A percentile compares a stretch with the other conserved stretches of the same genome.
Conservation (phyloP, 1,284 basidiomycete genomes). For the Apiotrichum brassicae region DNA sequence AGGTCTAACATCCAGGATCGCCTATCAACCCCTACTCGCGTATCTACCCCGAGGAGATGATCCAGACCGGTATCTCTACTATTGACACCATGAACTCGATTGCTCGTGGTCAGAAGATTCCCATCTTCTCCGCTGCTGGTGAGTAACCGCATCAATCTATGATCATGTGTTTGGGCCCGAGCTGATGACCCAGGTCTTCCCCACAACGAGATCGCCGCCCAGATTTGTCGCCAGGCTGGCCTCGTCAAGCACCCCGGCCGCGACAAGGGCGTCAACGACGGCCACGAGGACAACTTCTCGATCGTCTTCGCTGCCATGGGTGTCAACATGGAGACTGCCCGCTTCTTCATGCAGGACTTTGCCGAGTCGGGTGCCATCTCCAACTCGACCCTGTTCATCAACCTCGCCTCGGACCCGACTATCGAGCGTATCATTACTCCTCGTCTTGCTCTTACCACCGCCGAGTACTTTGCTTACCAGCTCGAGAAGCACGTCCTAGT, state of each 20-base stretch:
- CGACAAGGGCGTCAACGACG: slow-evolving; percentile 95
- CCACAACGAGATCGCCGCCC: slow-evolving; percentile 99
- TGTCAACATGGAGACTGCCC: slow-evolving; percentile 99
- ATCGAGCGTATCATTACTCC: slow-evolving; percentile 99
- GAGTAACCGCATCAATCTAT: slow-evolving; percentile 8
- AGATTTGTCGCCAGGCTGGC: slow-evolving; percentile 99
- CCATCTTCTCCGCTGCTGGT: slow-evolving; percentile 93
- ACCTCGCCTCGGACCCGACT: slow-evolving; percentile 99
- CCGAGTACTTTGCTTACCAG: slow-evolving; percentile 99
- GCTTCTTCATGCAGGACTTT: slow-evolving; percentile 99
- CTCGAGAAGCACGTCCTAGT: slow-evolving; percentile 99
- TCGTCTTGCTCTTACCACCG: slow-evolving; percentile 93
- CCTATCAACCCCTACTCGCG: slow-evolving; percentile 99
- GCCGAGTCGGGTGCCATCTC: slow-evolving; percentile 98
- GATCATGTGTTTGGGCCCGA: neutral
- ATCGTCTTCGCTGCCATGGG: slow-evolving; percentile 99
- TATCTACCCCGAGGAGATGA: slow-evolving; percentile 99
- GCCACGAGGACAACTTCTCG: slow-evolving; percentile 99
- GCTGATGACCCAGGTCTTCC: slow-evolving; percentile 63
- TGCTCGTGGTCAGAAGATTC: slow-evolving; percentile 99
- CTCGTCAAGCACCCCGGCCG: slow-evolving; percentile 75
- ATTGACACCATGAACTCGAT: slow-evolving; percentile 99
- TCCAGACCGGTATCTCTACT: slow-evolving; percentile 99
- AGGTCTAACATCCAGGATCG: slow-evolving; percentile 58
- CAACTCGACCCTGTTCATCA: slow-evolving; percentile 97